phyloP scores from a whole-genome alignment of 768 basidiomycete species.

The Pulveroboletus sp. region DNA sequence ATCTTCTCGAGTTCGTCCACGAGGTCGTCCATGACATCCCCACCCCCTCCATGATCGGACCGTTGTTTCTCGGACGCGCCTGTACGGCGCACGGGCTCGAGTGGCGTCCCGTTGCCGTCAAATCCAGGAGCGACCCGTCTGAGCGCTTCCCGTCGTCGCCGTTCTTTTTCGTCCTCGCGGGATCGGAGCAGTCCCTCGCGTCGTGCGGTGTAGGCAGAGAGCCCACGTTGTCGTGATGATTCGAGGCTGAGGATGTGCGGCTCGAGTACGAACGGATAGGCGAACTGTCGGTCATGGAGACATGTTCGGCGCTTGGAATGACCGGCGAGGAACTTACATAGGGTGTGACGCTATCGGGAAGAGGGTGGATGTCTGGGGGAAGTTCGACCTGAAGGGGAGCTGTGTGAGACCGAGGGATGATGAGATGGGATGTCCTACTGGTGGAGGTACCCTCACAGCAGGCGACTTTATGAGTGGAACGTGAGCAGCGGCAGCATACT shows the following conservation, averaged over 20 bases:
- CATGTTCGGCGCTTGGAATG: not conserved
- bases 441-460: conserved; percentile 77
- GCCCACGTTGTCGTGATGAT: conserved; percentile 61
- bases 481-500: conserved; percentile 69
- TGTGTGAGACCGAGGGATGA: not conserved
- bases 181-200: conserved; percentile 67
- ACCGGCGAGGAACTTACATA: conserved; percentile 53
- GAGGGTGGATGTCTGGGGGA: conserved; percentile 89
- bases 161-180: conserved; percentile 76
- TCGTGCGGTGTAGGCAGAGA: conserved; percentile 59
- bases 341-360: conserved; percentile 84
- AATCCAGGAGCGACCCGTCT: conserved; percentile 81
- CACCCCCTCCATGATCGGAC: conserved; percentile 12
- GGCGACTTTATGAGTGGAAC: conserved; percentile 93
- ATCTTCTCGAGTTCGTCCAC: conserved; percentile 77
- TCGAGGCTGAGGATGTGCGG: conserved; percentile 75
- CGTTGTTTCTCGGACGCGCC: conserved; percentile 12
- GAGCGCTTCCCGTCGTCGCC: conserved; percentile 57
- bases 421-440: conserved; percentile 41
- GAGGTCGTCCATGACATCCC: conserved; percentile 74
- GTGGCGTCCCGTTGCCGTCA: conserved; percentile 55
- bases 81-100: conserved; percentile 29
- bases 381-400: conserved; percentile 62
- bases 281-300: conserved; percentile 58
- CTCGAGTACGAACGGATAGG: conserved; percentile 93